Base-by-base conservation (phyloP, 768 basidiomycete genomes). In the Collybia nuda region DNA sequence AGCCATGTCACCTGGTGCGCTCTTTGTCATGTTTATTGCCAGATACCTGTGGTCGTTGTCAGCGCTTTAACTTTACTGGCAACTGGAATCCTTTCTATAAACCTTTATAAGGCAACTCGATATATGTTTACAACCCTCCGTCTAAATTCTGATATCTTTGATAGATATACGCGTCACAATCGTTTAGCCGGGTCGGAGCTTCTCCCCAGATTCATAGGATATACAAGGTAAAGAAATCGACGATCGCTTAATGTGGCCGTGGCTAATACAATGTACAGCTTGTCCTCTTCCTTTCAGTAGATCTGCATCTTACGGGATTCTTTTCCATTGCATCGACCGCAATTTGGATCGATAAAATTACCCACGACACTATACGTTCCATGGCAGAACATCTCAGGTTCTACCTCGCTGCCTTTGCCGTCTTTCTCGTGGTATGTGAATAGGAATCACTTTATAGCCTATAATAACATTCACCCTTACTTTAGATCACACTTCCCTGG, bases 341-440 rank as follows among this genome's bases (percentile, higher is more conserved):
- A 1, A 60, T 80, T 51, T 83, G 81, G 81, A 69, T 79, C 18
- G 68, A 73, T 54, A 77, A 79, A 58, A 67, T 78, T 6, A 69
- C 66, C 19, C 64, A 64, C 38, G 70, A 69, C 1, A 49, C 63
- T 9, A 62, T 78, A 32, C 63, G 61, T n/a, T 43, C 47, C 11
- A 54, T 76, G n/a, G 66, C 72, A 18, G 50, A 62, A 0, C 67
- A 75, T 48, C 56, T 62, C 29, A 57, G 50, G 12, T 21, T 76
- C 11, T 79, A 78, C 48, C 57, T 74, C n/a, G 75, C 63, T 0
- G 72, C 65, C 0, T 77, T 81, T 50, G 61, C 69, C 37, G 47
- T 73, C 29, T 69, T 66, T 14, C 57, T 73, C 9, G 54, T 75
- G 40, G 80, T 81, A 56, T 55, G 78, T 63, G 12, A 47, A 7